Base-by-base conservation (phyloP, 2,329 filamentous ascomycete species). In the Colletotrichum euphorbiae region DNA sequence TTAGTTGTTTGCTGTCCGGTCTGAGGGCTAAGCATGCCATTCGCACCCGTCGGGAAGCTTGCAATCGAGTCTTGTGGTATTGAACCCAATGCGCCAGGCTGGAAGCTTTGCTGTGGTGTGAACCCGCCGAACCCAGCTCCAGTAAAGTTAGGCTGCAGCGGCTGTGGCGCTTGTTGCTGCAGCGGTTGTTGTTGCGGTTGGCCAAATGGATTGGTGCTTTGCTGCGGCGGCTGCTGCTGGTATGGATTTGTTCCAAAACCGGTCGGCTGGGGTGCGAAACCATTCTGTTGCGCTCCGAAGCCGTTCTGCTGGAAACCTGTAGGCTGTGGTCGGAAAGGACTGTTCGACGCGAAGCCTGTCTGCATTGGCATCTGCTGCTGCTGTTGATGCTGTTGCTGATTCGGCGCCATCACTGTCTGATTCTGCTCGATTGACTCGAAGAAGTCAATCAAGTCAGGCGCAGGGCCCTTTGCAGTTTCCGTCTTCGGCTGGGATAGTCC, bases 361-460 rank as follows among this genome's bases (percentile, higher is more conserved):
- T 72, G 72, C 48, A 72, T 70, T 1, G 71, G 68, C 31, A 72
- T 67, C 40, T 74, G 73, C 48, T 55, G 77, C 54, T 77, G 70
- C 55, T 73, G 62, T 70, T 76, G 61, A 24, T 71, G 80, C 43
- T 80, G 73, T 42, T 79, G 77, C 28, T 75, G 74, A 21, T 77
- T 78, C 58, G 82, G 78, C 2, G 80, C 84, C 84, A 93, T 87
- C 1, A 90, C 84, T 58, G 92, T 92, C 77, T 96, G 93, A 71
- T 94, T 94, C 76, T 93, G 90, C 75, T 98, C 94, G 74, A 97
- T 97, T 6, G 93, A 94, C 75, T 91, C 95, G 78, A 97, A 97
- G 80, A 97, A 98, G 82, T 95, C 96, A 76, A 97, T 98, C 69
- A 97, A 84, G 82, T 97, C 92, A 31, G 90, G 89, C 72, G 87